Percentiles rank a stretch among this genome's conserved stretches.
phyloP scores from a whole-genome alignment of 164 flowering plant genomes.

The Berberis vulgaris region DNA sequence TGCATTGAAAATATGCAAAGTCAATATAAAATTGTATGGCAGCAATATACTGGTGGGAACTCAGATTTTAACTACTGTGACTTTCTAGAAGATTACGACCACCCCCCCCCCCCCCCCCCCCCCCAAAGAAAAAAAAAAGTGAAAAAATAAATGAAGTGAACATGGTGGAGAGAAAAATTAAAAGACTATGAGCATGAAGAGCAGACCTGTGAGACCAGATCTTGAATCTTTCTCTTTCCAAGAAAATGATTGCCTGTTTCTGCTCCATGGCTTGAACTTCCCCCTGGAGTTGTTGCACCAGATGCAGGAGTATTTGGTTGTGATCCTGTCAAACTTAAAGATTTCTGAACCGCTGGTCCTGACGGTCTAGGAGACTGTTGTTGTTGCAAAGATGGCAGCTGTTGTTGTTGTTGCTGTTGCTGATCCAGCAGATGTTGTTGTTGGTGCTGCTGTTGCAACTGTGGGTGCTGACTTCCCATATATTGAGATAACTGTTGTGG shows the following conservation, averaged over 20 bases:
- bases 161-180: background rate
- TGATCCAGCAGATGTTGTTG: slow-evolving; percentile 42
- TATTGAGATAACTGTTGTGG: slow-evolving; percentile 44
- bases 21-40: too few relatives aligned
- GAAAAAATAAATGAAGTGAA: background rate
- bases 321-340: slow-evolving; percentile 80
- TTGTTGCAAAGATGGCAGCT: slow-evolving; percentile 7
- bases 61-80: background rate
- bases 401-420: slow-evolving; percentile 30
- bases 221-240: slow-evolving; percentile 93
- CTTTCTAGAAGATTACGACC: background rate
- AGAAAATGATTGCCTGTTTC: slow-evolving; percentile 85
- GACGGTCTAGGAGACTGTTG: slow-evolving; percentile 74
- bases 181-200: background rate
- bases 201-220: slow-evolving; percentile 86
- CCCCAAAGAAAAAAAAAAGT: background rate
- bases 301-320: slow-evolving; percentile 92
- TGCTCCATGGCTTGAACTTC: slow-evolving; percentile 93
- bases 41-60: too few relatives aligned
- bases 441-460: slow-evolving; percentile 30
- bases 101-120: background rate
- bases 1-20: too few relatives aligned
- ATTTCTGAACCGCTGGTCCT: slow-evolving; percentile 59
- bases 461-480: slow-evolving; percentile 25
- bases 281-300: slow-evolving; percentile 82